A percentile compares a stretch with the other conserved stretches of the same genome.
These are phyloP conservation scores for Blastomyces parvus DNA, from an alignment of 2,329 filamentous ascomycete species.

Conservation along the genomic window DNA sequence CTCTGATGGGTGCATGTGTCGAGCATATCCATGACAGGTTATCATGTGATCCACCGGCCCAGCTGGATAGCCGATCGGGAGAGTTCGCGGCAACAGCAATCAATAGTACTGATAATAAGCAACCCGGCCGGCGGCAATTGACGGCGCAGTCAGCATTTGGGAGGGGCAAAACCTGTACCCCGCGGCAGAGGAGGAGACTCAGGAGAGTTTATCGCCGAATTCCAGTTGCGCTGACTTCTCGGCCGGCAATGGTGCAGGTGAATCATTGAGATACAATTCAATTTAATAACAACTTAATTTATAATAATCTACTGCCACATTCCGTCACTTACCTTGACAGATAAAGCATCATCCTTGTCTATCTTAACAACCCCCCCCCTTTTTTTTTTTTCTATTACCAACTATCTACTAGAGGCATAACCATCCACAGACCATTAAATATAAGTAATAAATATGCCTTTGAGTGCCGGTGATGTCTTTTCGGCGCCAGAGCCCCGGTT, in stretches of 20 bases:
- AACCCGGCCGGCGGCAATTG: no score
- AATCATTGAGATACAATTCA: neutral
- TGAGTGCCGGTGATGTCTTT: slow-evolving; percentile 13
- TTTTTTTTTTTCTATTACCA: no score
- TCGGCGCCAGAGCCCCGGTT: slow-evolving; percentile 31
- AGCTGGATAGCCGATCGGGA: no score
- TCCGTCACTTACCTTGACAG: neutral
- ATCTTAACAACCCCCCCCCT: neutral
- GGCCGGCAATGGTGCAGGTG: neutral
- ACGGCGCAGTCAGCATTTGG: neutral
- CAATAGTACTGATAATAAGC: no score
- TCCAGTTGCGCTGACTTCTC: neutral
- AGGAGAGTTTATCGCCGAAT: neutral
- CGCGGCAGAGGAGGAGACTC: no score
- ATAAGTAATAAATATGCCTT: slow-evolving; percentile 6
- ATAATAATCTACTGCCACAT: neutral
- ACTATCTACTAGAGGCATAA: neutral
- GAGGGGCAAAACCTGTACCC: neutral
- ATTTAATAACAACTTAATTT: no score
- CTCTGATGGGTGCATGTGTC: neutral
- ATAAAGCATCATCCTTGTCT: neutral
- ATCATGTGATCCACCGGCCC: no score
- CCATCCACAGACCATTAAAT: no score
- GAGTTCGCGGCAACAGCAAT: no score
- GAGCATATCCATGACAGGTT: no score